Conservation (phyloP, 257 asterid genomes). For the Solanum gandarillasii region DNA sequence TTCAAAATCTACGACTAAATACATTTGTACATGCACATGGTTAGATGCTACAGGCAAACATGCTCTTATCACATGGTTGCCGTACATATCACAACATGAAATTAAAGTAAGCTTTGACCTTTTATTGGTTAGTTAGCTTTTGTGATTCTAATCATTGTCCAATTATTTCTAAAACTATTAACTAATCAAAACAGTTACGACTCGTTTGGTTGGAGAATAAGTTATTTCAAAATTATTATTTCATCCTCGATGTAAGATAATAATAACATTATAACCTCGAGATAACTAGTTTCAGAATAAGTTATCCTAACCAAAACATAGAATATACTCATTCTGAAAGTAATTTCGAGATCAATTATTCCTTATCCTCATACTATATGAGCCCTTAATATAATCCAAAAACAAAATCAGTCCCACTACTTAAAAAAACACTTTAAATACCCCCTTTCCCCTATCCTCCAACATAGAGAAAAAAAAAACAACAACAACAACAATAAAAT, state of each 20-base stretch:
- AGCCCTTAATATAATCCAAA: background rate
- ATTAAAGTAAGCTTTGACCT: constrained; percentile 17
- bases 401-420: background rate
- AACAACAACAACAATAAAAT: background rate
- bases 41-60: background rate
- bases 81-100: constrained; percentile 36
- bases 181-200: background rate
- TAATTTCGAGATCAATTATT: too few relatives aligned
- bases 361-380: accelerated
- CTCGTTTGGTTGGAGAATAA: background rate
- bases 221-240: background rate
- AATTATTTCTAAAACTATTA: background rate
- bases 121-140: background rate
- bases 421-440: background rate
- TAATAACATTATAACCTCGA: too few relatives aligned
- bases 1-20: background rate
- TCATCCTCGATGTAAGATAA: too few relatives aligned
- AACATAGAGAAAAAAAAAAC: background rate
- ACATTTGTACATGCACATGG: background rate
- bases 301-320: background rate
- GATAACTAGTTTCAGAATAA: background rate
- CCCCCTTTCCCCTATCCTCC: background rate
- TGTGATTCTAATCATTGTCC: background rate
- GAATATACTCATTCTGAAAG: too few relatives aligned
- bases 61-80: constrained; percentile 28